A percentile compares a stretch with the other conserved stretches of the same genome.
Evolutionary conservation across 306 rosid genomes (phyloP).

Genomic region (Rosa rugosa): DNA sequence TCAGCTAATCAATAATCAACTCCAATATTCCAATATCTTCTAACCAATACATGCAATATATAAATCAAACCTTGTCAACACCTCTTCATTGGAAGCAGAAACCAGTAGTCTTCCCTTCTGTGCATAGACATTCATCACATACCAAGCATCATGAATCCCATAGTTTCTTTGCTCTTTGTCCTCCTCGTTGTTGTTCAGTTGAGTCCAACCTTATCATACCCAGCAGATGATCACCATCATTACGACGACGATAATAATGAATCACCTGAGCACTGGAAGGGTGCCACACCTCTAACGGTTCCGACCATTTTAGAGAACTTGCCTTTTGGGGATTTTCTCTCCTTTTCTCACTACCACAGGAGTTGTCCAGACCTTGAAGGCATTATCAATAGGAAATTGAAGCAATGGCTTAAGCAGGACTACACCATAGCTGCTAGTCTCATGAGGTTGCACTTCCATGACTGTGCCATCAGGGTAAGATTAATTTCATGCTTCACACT

Average conservation of each 20-base stretch:
- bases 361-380: slow-evolving; percentile 66
- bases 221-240: slow-evolving; percentile 10
- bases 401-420: slow-evolving; percentile 56
- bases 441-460: slow-evolving; percentile 83
- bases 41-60: neutral
- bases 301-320: slow-evolving; percentile 34
- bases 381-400: slow-evolving; percentile 49
- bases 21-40: neutral
- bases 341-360: slow-evolving; percentile 46
- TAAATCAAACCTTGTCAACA: slow-evolving; percentile 7
- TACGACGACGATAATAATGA: slow-evolving; percentile 15
- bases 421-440: slow-evolving; percentile 61
- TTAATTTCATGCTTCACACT: neutral
- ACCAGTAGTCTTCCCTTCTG: neutral
- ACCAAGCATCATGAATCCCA: slow-evolving; percentile 17
- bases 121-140: neutral
- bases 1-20: neutral
- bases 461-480: slow-evolving; percentile 69
- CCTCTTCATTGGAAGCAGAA: slow-evolving; percentile 8
- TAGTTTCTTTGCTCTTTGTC: slow-evolving; percentile 24
- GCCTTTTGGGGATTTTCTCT: slow-evolving; percentile 44
- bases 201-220: slow-evolving; percentile 27
- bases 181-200: slow-evolving; percentile 35
- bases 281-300: slow-evolving; percentile 35
- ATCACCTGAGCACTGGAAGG: slow-evolving; percentile 5